Base-by-base conservation (phyloP, 352 stramenopile species). In the Pythium dissotocum region DNA sequence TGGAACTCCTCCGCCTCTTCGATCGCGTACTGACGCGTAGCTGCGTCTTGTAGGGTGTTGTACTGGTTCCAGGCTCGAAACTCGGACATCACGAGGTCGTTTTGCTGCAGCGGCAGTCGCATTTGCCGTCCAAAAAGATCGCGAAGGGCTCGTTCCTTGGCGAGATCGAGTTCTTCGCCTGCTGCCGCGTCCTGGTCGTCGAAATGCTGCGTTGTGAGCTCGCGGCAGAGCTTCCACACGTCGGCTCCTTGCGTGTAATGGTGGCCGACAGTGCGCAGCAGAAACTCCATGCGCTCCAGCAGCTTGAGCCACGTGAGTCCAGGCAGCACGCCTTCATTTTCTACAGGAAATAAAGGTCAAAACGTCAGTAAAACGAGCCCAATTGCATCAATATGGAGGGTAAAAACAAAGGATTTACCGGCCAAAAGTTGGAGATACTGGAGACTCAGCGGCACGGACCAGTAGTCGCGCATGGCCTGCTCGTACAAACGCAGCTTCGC, bases 1-100 rank as follows among this genome's bases (percentile, higher is more conserved):
- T 93, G 82, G 33, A 60, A 52, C 24, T 65, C 55, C 2, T 74
- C 75, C 4, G 81, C 77, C 16, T 70, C 59, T 51, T 73, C 57
- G 14, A 89, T 70, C 2, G 36, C 58, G 4, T 26, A 46, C 0
- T 69, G 61, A 4, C 69, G 57, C 58, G 33, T 46, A 10, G 60
- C 53, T 4, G 42, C 44, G 58, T 78, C 68, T 4, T 70, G 66
- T 1, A 85, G 62, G 2, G 71, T 77, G 53, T 91, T 90, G 78
- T 93, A 90, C 40, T 71, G 55, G 65, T 84, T 77, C 85, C 85
- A 93, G 6, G 82, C 80, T 26, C 85, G 81, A 42, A 89, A 91
- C 56, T 93, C 85, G 18, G 85, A 91, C 83, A 93, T 82, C 26
- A 72, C 77, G 1, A 90, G 59, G 63, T 93, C 85, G 61, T 93